Percentiles rank a stretch among this genome's conserved stretches.
These are phyloP conservation scores for Isabelozyma gotoi DNA, from an alignment of 805 yeast genomes.

Conservation along the genomic window DNA sequence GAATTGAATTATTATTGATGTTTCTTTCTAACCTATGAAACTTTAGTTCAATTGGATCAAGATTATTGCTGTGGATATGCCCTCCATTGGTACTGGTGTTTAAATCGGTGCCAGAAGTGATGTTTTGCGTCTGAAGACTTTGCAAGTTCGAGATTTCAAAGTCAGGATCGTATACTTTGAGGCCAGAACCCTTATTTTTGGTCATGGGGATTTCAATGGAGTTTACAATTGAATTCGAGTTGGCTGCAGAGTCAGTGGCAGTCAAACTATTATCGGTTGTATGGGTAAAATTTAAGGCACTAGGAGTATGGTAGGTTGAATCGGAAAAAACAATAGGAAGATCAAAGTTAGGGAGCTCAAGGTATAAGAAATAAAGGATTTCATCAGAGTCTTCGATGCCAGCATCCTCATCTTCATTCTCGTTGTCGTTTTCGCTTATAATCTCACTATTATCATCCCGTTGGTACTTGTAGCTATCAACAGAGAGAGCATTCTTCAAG, in stretches of 20 bases:
- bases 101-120: neutral
- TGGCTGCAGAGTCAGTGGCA: conserved; percentile 8
- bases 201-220: conserved; percentile 30
- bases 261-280: neutral
- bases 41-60: conserved; percentile 86
- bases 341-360: conserved; percentile 45
- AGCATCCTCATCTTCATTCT: neutral
- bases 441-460: neutral
- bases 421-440: neutral
- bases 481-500: neutral
- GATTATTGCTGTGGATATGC: conserved; percentile 7
- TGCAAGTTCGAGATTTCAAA: conserved; percentile 14
- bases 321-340: conserved; percentile 45
- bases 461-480: neutral
- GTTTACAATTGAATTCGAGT: conserved; percentile 36
- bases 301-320: conserved; percentile 15
- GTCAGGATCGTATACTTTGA: conserved; percentile 48
- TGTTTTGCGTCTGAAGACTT: neutral
- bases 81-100: conserved; percentile 14
- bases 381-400: conserved; percentile 2
- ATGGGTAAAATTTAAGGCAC: neutral
- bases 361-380: conserved; percentile 23
- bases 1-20: conserved; percentile 68
- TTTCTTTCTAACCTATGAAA: conserved; percentile 78
- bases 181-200: neutral